Conservation (phyloP, 768 basidiomycete genomes). For the Suillus subluteus region DNA sequence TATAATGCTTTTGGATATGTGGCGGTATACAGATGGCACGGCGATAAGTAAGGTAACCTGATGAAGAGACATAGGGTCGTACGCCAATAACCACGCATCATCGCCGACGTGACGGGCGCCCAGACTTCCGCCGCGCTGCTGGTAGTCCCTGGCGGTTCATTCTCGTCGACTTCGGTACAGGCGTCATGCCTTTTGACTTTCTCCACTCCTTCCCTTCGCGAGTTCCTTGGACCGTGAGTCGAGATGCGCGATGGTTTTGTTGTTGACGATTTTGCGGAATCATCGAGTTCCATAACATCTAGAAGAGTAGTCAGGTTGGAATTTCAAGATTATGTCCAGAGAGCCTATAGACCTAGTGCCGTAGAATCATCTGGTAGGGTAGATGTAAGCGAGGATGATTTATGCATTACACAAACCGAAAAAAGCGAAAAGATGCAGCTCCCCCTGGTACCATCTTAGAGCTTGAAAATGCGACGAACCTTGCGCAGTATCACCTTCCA, state of each 20-base stretch:
- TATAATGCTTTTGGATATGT: constrained; percentile 2
- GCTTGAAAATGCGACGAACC: constrained; percentile 58
- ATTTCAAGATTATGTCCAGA: constrained; percentile 9
- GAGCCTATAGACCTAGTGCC: constrained; percentile 24
- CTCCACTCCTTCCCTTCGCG: constrained; percentile 85
- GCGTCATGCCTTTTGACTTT: constrained; percentile 71
- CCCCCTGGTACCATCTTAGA: neutral
- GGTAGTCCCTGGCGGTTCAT: constrained; percentile 71
- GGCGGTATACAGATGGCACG: constrained; percentile 5
- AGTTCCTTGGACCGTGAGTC: constrained; percentile 79
- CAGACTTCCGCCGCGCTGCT: constrained; percentile 66
- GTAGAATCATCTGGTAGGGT: constrained; percentile 21
- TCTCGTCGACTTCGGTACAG: constrained; percentile 51
- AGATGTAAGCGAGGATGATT: neutral
- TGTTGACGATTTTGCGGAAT: constrained; percentile 28
- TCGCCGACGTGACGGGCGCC: constrained; percentile 71
- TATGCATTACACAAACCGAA: neutral
- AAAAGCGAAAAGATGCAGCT: neutral
- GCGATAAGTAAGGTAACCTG: constrained; percentile 1
- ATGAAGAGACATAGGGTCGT: neutral
- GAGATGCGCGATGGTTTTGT: constrained; percentile 53
- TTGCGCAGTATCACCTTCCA: constrained; percentile 40
- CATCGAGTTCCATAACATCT: constrained; percentile 63
- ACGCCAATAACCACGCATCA: constrained; percentile 35
- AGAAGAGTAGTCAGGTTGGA: constrained; percentile 2